phyloP scores from a whole-genome alignment of 352 stramenopile species.

The Pythium pyrilobum region DNA sequence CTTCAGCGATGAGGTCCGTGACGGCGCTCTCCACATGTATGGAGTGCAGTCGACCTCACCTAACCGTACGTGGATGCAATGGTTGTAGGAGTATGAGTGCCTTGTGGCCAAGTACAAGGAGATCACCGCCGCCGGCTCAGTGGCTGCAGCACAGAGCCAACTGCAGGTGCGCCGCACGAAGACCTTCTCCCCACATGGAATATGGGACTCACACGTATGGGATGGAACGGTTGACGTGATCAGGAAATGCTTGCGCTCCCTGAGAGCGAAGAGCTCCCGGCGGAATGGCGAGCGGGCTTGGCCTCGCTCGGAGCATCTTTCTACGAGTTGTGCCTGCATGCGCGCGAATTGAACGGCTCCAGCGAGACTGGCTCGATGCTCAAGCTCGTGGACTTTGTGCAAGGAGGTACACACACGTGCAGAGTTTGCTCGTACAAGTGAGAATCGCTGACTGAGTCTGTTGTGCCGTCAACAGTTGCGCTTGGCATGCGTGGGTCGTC shows the following conservation, averaged over 20 bases:
- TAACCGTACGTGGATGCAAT: not conserved
- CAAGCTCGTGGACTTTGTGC: conserved; percentile 47
- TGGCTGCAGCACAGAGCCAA: conserved; percentile 22
- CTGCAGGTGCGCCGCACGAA: conserved; percentile 33
- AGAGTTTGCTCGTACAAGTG: too few species aligned
- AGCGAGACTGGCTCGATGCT: conserved; percentile 8
- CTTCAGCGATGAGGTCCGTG: conserved; percentile 69
- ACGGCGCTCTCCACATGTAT: not conserved
- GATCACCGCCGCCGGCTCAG: conserved; percentile 15
- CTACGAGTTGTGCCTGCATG: conserved; percentile 45
- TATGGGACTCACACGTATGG: not conserved
- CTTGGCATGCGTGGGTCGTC: conserved; percentile 61
- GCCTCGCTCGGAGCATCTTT: conserved; percentile 36
- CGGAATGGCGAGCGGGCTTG: conserved; percentile 23
- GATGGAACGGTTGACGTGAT: not conserved
- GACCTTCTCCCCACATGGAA: not conserved
- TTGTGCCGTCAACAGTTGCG: conserved; percentile 32
- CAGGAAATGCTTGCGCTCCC: conserved; percentile 45
- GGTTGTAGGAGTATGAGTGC: conserved; percentile 61
- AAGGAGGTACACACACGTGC: conserved; percentile 71
- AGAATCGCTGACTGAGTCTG: too few species aligned
- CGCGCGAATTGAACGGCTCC: conserved; percentile 20
- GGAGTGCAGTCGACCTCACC: not conserved
- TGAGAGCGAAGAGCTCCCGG: conserved; percentile 19
- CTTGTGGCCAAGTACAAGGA: conserved; percentile 44